These are phyloP conservation scores for Aspergillus wentii DNA, from an alignment of 495 filamentous ascomycete genomes.

Conservation along the genomic window DNA sequence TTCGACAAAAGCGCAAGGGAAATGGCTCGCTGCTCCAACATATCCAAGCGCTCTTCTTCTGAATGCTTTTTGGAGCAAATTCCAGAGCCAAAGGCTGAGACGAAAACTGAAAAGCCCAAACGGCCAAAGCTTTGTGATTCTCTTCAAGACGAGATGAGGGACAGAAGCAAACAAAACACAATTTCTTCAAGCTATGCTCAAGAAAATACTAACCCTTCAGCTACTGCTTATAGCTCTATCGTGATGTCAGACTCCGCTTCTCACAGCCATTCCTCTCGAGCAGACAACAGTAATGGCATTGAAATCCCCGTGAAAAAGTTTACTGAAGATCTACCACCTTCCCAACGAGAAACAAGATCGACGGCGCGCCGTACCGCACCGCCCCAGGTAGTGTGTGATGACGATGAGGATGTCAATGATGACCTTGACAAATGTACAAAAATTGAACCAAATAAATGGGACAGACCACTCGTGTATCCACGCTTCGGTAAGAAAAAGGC, in stretches of 20 bases:
- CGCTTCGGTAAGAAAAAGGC: constrained; percentile 62
- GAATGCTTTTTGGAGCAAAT: constrained; percentile 1
- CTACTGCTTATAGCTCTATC: background rate
- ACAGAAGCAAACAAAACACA: constrained; percentile 6
- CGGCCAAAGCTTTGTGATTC: constrained; percentile 27
- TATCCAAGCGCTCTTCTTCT: constrained; percentile 8
- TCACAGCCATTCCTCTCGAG: constrained; percentile 1
- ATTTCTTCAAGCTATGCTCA: constrained; percentile 1
- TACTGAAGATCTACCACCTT: background rate
- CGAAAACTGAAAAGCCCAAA: constrained; percentile 9
- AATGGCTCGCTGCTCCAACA: constrained; percentile 5
- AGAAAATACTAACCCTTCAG: constrained; percentile 1
- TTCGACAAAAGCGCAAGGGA: constrained; percentile 21
- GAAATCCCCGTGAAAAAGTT: constrained; percentile 29
- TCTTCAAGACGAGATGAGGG: constrained; percentile 24
- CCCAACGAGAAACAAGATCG: constrained; percentile 25
- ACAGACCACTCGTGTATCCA: constrained; percentile 65
- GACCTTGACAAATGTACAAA: constrained; percentile 9
- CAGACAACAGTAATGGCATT: constrained; percentile 7
- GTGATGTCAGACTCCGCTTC: constrained; percentile 1
- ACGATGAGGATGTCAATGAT: constrained; percentile 11
- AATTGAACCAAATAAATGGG: too few relatives aligned
- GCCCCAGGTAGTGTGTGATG: constrained; percentile 11
- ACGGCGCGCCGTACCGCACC: constrained; percentile 20
- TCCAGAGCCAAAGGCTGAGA: constrained; percentile 1